phyloP scores from a whole-genome alignment of 257 asterid genomes.

The Mentha longifolia region DNA sequence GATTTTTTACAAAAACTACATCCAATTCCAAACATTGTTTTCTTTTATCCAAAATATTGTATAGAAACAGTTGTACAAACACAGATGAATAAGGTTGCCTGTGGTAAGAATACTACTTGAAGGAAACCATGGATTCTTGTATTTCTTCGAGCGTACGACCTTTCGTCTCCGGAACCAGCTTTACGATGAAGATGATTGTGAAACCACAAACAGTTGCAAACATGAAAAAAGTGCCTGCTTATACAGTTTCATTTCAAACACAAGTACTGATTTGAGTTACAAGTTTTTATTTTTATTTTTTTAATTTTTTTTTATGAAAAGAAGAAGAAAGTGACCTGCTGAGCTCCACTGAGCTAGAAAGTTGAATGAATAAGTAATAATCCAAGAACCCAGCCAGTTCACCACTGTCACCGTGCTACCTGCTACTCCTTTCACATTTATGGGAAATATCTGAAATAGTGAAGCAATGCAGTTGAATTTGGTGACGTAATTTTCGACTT shows the following conservation, averaged over 20 bases:
- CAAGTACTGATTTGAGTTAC: neutral
- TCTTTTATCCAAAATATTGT: too few relatives aligned
- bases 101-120: constrained; percentile 19
- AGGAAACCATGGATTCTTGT: constrained; percentile 65
- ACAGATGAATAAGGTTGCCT: neutral
- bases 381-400: constrained; percentile 89
- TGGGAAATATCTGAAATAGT: constrained; percentile 74
- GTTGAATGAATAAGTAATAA: constrained; percentile 75
- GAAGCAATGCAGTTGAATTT: neutral
- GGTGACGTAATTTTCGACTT: neutral
- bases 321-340: constrained; percentile 48
- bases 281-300: neutral
- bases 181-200: constrained; percentile 56
- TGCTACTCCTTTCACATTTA: constrained; percentile 83
- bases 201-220: constrained; percentile 65
- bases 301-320: too few relatives aligned
- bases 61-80: neutral
- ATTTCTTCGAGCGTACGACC: constrained; percentile 84
- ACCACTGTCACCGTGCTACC: constrained; percentile 87
- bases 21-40: neutral
- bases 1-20: neutral
- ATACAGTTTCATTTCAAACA: neutral
- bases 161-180: constrained; percentile 83
- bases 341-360: constrained; percentile 77
- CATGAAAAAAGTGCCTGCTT: constrained; percentile 75